Base-by-base conservation (phyloP, 805 yeast genomes). In the Candida sithepensis region DNA sequence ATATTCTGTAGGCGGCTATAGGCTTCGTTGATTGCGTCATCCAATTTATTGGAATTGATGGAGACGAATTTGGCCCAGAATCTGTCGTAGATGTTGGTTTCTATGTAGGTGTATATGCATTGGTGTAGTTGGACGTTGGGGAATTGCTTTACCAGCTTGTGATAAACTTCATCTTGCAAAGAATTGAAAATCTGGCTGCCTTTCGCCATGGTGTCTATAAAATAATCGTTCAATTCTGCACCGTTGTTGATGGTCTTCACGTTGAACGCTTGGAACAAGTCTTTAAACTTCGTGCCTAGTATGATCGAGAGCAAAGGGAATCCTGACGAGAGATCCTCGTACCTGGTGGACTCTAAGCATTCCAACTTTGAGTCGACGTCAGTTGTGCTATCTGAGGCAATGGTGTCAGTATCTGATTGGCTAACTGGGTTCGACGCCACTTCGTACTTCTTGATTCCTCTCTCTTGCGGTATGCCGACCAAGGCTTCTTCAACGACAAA, bases 51-150 rank as follows among this genome's bases (percentile, higher is more conserved):
- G 5, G 20, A 16, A n/a, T 41, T 43, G 1, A 58, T 20, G 14
- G 47, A 42, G 12, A 50, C 13, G 14, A 79, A 56, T 32, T 70
- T 67, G 2, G 69, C 53, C 94, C 96, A 87, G 6, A 89, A 60
- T 50, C 76, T 78, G 52, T 80, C 85, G 56, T 81, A 85, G 28
- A 88, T 63, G 47, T 82, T 81, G 50, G 74, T 56, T 56, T 91
- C 97, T 14, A 88, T 82, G 55, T 88, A 88, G 46, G 80, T 81
- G 56, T 82, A 84, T 2, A 89, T 71, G 40, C 81, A 69, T 48
- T 71, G 72, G 53, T 72, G 78, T 52, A 81, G 65, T 48, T 83
- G 79, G 8, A 49, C 13, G 6, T 48, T 39, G 16, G 58, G 56
- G 34, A 52, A 56, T 20, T 57, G 41, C 6, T 55, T 50, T 24